Base-by-base conservation (phyloP, 345 rosid genomes). In the Lepidium aucheri region DNA sequence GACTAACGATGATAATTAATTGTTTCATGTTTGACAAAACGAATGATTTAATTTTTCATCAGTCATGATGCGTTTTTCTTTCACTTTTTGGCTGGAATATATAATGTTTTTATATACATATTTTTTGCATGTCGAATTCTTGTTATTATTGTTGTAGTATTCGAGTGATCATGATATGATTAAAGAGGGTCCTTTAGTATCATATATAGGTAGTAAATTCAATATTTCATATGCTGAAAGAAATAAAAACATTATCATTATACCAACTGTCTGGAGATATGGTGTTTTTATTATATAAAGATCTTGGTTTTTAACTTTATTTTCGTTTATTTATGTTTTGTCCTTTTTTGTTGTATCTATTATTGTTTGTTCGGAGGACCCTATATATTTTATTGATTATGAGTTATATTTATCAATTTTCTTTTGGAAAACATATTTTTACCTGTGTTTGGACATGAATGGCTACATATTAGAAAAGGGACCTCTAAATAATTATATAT, bases 201-300 rank as follows among this genome's bases (percentile, higher is more conserved):
- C 58, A 55, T 49, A 46, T 17, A 47, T 47, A 52, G 68, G 66
- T 49, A 24, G 46, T 54, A 32, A 30, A 22, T 64, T 63, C 60
- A 65, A 56, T 65, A 40, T 5, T 63, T 46, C 11, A 46, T 28
- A 45, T 55, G 65, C 68, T 63, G 59, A 55, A 72, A 56, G 60
- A 54, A 45, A 36, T 24, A 24, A 16, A 62, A 46, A 63, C 75
- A 54, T 36, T 36, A 70, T 72, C 56, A 72, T 20, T 20, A 20
- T 20, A 65, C 53, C 76, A 65, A 39, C 65, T 65, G 70, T 65
- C 60, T 20, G 57, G 65, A 24, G 26, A 47, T 63, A 63, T 63
- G 59, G 70, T 72, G 60, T 57, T 60, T 65, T 65, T 72, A 24
- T 24, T 24, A 24, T 22, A 65, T 65, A 53, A 72, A 47, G 17